A percentile compares a stretch with the other conserved stretches of the same genome.
Conservation (phyloP, 2,329 filamentous ascomycete genomes). For the Trichoderma atroviride region DNA sequence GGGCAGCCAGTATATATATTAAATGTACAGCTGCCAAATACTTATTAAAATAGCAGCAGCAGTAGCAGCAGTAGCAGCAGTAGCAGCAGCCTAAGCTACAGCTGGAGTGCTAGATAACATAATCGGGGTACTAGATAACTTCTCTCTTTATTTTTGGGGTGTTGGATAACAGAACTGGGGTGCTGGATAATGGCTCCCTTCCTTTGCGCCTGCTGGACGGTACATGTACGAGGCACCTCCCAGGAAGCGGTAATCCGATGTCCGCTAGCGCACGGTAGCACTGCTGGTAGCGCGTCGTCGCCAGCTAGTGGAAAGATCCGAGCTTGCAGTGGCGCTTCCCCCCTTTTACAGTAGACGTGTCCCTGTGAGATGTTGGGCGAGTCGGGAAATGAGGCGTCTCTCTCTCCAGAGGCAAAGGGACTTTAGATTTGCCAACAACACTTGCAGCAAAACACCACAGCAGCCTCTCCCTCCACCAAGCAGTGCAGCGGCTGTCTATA, state of each 20-base stretch:
- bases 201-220: not conserved
- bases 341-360: not conserved
- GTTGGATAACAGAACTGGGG: no score
- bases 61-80: no score
- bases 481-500: not conserved
- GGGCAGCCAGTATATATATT: no score
- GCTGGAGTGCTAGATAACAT: no score
- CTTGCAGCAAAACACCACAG: not conserved
- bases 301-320: slow-evolving; percentile 25
- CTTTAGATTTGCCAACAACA: not conserved
- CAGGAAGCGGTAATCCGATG: slow-evolving; percentile 11
- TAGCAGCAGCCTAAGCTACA: no score
- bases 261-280: slow-evolving; percentile 18
- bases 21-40: no score
- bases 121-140: no score
- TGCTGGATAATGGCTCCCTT: no score
- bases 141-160: no score
- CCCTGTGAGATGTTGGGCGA: slow-evolving; percentile 5
- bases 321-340: slow-evolving; percentile 14
- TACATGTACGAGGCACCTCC: not conserved
- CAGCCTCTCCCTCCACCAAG: not conserved
- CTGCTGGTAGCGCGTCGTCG: slow-evolving; percentile 14
- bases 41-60: no score
- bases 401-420: not conserved
- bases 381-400: slow-evolving; percentile 22